A percentile compares a stretch with the other conserved stretches of the same genome.
phyloP scores from a whole-genome alignment of 257 asterid genomes.

The Solanum bulbocastanum region DNA sequence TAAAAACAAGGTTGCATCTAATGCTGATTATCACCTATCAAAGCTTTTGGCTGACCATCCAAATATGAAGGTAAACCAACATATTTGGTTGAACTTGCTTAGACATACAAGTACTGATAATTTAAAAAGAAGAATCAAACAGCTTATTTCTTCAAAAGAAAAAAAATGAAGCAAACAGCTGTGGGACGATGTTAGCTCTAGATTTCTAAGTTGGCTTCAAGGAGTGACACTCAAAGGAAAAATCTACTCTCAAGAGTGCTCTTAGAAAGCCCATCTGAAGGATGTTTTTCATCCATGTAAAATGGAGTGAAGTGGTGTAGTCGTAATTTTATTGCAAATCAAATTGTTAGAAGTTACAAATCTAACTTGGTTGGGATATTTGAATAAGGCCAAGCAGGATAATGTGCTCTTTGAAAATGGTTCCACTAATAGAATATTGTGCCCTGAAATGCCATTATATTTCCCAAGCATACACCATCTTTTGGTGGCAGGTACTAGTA shows the following conservation, averaged over 20 bases:
- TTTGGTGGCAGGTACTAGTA: not conserved
- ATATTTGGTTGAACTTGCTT: not conserved
- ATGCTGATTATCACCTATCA: conserved; percentile 90
- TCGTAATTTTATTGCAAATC: not conserved
- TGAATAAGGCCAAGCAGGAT: not conserved
- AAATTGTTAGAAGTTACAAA: not conserved
- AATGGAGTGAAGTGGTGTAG: not conserved
- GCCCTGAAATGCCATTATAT: not conserved
- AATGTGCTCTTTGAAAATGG: not conserved
- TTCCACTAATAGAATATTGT: not conserved
- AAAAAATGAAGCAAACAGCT: not conserved
- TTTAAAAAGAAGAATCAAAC: not conserved
- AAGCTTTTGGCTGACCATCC: conserved; percentile 89
- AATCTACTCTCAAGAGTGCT: not conserved
- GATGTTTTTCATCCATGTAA: not conserved
- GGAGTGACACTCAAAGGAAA: not conserved
- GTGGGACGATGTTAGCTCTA: not conserved
- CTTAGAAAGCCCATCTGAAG: not conserved
- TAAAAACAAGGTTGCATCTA: conserved; percentile 86
- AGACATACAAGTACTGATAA: not conserved
- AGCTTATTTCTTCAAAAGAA: not conserved
- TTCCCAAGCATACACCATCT: not conserved
- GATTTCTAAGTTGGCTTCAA: not conserved
- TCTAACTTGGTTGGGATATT: not conserved
- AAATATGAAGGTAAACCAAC: conserved; percentile 79